Evolutionary conservation across 129 eudicot genomes (phyloP).

Genomic region (Pseudognaphalium luteoalbum): DNA sequence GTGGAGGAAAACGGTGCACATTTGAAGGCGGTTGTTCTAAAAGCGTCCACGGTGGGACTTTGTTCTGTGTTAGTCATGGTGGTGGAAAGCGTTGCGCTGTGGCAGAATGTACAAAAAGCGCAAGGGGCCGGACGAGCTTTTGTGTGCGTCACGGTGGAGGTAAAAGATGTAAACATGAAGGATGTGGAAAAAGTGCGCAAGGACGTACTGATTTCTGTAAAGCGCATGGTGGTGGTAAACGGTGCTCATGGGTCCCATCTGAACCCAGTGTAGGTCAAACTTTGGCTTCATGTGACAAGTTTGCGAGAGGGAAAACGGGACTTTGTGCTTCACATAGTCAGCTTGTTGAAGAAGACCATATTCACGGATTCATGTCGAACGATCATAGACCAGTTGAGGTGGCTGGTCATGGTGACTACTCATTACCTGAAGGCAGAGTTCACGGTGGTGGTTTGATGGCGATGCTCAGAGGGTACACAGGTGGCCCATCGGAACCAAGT

Average conservation of each 20-base stretch:
- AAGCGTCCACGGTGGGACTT: conserved; percentile 89
- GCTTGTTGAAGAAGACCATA: conserved; percentile 38
- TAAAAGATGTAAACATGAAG: conserved; percentile 69
- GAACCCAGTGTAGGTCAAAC: conserved; percentile 30
- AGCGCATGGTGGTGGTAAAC: conserved; percentile 90
- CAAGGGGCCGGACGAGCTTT: conserved; percentile 70
- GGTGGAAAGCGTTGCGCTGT: conserved; percentile 88
- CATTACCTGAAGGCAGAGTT: conserved; percentile 88
- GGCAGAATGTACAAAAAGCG: conserved; percentile 77
- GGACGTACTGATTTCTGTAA: conserved; percentile 92
- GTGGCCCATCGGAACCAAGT: conserved; percentile 27
- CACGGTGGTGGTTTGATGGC: conserved; percentile 93
- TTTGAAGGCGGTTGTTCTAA: conserved; percentile 77
- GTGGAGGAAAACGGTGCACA: conserved; percentile 88
- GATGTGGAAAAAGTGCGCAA: conserved; percentile 88
- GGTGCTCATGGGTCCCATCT: conserved; percentile 70
- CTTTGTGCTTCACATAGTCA: conserved; percentile 59
- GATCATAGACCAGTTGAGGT: conserved; percentile 24
- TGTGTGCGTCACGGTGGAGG: conserved; percentile 99
- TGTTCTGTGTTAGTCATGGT: conserved; percentile 78
- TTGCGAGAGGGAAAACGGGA: conserved; percentile 74
- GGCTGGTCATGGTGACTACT: conserved; percentile 25
- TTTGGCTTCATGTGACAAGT: conserved; percentile 50
- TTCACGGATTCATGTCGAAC: conserved; percentile 13
- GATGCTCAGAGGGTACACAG: conserved; percentile 49